Percentiles rank a stretch among this genome's conserved stretches.
These are phyloP conservation scores for Keithomyces neogunnii DNA, from an alignment of 2,329 filamentous ascomycete species.

Conservation along the genomic window DNA sequence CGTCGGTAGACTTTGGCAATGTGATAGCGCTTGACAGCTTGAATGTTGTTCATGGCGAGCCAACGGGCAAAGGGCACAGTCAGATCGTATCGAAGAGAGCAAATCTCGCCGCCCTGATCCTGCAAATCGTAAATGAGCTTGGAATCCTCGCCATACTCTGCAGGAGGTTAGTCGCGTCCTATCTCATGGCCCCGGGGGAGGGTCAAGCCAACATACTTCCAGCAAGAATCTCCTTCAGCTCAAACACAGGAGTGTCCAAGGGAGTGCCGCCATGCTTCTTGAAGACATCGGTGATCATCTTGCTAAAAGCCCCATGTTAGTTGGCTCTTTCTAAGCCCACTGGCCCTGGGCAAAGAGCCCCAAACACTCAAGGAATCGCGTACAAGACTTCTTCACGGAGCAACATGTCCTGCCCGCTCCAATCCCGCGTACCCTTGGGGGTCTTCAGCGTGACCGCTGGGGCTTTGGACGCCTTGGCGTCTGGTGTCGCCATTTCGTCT, in stretches of 20 bases:
- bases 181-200: neutral
- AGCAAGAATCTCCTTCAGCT: conserved; percentile 75
- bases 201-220: conserved; percentile 39
- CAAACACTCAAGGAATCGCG: neutral
- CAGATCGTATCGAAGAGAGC: conserved; percentile 74
- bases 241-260: conserved; percentile 78
- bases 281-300: conserved; percentile 68
- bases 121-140: conserved; percentile 86
- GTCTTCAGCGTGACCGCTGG: conserved; percentile 55
- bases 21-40: conserved; percentile 88
- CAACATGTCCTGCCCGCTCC: conserved; percentile 69
- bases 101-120: conserved; percentile 73
- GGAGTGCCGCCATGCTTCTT: conserved; percentile 74
- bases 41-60: conserved; percentile 83
- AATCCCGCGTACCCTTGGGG: conserved; percentile 87
- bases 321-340: neutral
- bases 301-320: conserved; percentile 16
- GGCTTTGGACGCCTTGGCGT: conserved; percentile 37
- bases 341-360: neutral
- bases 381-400: conserved; percentile 71
- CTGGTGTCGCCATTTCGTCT: conserved; percentile 23
- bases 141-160: conserved; percentile 79
- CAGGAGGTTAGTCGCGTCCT: neutral
- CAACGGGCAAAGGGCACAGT: conserved; percentile 88
- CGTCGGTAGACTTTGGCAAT: conserved; percentile 72